Evolutionary conservation across 2,329 filamentous ascomycete species (phyloP), one percentile per base, ranked within the genome.

Genomic region (Sclerotinia subarctica): DNA sequence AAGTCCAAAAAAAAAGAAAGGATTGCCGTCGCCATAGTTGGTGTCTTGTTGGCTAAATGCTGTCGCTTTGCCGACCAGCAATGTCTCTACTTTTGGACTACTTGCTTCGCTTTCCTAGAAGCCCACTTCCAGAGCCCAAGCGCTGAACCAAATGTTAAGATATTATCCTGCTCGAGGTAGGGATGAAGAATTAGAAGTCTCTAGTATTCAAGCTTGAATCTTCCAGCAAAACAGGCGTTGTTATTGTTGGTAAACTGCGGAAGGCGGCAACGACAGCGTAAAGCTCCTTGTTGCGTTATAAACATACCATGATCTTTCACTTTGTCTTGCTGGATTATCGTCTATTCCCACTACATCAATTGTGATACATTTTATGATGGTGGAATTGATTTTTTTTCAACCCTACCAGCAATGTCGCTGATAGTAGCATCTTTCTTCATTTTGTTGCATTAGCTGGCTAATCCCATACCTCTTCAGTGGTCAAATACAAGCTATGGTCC

Each of bases 401-500:
- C 19, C 21, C 26, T 11, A 11, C 26, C 4, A 47, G 24, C 21
- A 35, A 8, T 47, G 5, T 59, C 57, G 24, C 21, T 35, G n/a
- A 11, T 47, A 11, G 19, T 65, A n/a, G 24, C 51, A 10, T 26
- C n/a, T n/a, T n/a, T 21, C 19, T 38, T 38, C 26, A 26, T 64
- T 7, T 26, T 57, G 24, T 46, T 24, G 49, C 26, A 32, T 56
- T 21, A 24, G 60, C 32, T 26, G 47, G 42, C 63, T 24, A 56
- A 53, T 57, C 26, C 38, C 29, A 29, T 46, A 57, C 42, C 52
- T 19, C 42, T 65, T 24, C 38, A 26, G 24, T 73, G 70, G 70
- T 71, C 70, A 19, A 64, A n/a, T 10, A 65, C 54, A n/a, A 71
- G 15, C 11, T 73, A 68, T 67, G 70, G 71, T 19, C 72, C 69